Evolutionary conservation across 768 basidiomycete species (phyloP), one percentile per base, ranked within the genome.

Genomic region (Podaxis sp.): DNA sequence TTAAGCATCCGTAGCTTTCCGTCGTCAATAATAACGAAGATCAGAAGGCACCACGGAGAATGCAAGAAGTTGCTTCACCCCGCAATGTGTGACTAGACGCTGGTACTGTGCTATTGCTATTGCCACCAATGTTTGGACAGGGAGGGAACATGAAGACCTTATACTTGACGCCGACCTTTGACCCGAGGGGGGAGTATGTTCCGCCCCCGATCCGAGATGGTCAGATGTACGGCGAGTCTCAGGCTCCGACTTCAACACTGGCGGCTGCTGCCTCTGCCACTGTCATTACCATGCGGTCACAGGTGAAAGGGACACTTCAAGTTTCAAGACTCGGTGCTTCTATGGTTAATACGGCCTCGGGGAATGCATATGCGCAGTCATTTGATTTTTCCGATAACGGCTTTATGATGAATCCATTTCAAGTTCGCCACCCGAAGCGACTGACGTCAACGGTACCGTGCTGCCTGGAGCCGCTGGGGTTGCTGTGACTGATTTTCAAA

Each of bases 161-260:
- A 25, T 21, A n/a, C 5, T 9, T 40, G 6, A 36, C 21, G 14
- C 27, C 42, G n/a, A 37, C 13, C 28, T 55, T 21, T 28, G 28
- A 47, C 27, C 59, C 35, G 37, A 23, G 21, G 13, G 52, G 53
- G 46, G 38, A 48, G 27, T 55, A 48, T 25, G 35, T 48, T 47
- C 59, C 59, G 32, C 53, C 53, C 16, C 51, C 59, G 42, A 55
- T 48, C 16, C 28, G 53, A 23, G 14, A 47, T 36, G 46, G 42
- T 9, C 52, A 47, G 13, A 27, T 47, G 18, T 44, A 38, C 32
- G 46, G 53, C 18, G 40, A 60, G 11, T 42, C 2, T 36, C 59
- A 28, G 10, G 35, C 21, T 18, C 25, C 44, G 38, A 42, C 35
- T 14, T 44, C 42, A 18, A 18, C 42, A 18, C 6, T n/a, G 18